Evolutionary conservation across 2,329 filamentous ascomycete genomes (phyloP).

Genomic region (Fusarium kyushuense): DNA sequence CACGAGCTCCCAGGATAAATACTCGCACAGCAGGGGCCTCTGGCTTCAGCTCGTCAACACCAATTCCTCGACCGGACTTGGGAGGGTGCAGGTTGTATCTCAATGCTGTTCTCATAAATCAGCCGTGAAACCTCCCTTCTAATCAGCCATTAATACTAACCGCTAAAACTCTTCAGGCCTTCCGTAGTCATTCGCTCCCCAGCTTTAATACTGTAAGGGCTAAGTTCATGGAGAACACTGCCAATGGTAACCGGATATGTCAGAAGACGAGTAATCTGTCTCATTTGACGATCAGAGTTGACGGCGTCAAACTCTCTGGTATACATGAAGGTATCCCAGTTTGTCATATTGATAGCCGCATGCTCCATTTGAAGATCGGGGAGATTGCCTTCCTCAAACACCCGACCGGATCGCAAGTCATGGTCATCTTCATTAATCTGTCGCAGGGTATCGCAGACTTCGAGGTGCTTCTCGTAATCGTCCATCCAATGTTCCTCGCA

Average conservation of each 20-base stretch:
- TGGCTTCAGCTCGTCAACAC: conserved; percentile 82
- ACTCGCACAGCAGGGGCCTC: conserved; percentile 90
- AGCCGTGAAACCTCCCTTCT: neutral
- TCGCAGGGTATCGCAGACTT: conserved; percentile 90
- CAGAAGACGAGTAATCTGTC: conserved; percentile 90
- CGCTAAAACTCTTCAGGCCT: conserved; percentile 92
- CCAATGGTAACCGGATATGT: conserved; percentile 95
- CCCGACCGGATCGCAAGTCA: conserved; percentile 87
- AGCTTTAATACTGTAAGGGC: conserved; percentile 85
- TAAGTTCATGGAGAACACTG: conserved; percentile 92
- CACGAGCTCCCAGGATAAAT: conserved; percentile 93
- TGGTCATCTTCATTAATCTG: conserved; percentile 99
- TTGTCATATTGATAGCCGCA: conserved; percentile 94
- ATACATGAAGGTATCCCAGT: conserved; percentile 98
- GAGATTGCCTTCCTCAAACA: conserved; percentile 95
- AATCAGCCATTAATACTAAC: conserved; percentile 63
- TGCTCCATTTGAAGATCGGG: conserved; percentile 92
- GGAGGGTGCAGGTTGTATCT: conserved; percentile 95
- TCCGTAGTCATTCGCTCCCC: conserved; percentile 84
- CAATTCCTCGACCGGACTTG: conserved; percentile 77
- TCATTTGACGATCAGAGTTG: conserved; percentile 88
- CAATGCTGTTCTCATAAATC: conserved; percentile 68
- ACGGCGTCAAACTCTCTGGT: conserved; percentile 91
- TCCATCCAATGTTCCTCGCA: conserved; percentile 95
- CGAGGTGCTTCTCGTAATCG: conserved; percentile 91